phyloP scores from a whole-genome alignment of 805 yeast species.

The Starmerella bombicola region DNA sequence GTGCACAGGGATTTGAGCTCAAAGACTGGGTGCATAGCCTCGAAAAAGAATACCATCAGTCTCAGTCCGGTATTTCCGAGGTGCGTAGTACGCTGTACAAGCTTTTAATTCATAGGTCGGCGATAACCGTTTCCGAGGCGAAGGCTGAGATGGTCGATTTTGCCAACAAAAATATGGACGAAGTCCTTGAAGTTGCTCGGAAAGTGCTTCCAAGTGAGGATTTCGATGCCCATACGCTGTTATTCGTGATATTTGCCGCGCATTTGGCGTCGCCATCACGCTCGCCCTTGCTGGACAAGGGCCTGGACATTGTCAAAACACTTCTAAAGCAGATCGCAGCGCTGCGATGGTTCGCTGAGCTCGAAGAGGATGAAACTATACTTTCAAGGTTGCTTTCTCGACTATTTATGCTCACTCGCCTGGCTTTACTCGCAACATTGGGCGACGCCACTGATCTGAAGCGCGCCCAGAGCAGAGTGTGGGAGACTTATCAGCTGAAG shows the following conservation, averaged over 20 bases:
- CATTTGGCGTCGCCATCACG: background rate
- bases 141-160: background rate
- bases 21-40: background rate
- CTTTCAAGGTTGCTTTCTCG: slow-evolving; percentile 1
- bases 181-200: background rate
- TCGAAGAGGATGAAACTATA: slow-evolving; percentile 2
- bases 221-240: slow-evolving; percentile 8
- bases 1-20: background rate
- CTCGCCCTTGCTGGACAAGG: slow-evolving; percentile 6
- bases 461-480: slow-evolving; percentile 38
- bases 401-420: slow-evolving; percentile 10
- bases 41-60: background rate
- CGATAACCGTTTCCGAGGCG: background rate
- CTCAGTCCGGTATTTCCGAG: background rate
- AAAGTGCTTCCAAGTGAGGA: background rate
- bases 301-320: slow-evolving; percentile 6
- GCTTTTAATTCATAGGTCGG: background rate
- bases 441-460: slow-evolving; percentile 40
- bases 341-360: slow-evolving; percentile 17
- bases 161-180: background rate
- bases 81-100: background rate
- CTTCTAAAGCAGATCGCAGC: slow-evolving; percentile 13
- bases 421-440: slow-evolving; percentile 36
- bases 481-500: slow-evolving; percentile 32
- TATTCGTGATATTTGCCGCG: slow-evolving; percentile 7